Base-by-base conservation (phyloP, 1,284 basidiomycete genomes). In the Naganishia sp. region DNA sequence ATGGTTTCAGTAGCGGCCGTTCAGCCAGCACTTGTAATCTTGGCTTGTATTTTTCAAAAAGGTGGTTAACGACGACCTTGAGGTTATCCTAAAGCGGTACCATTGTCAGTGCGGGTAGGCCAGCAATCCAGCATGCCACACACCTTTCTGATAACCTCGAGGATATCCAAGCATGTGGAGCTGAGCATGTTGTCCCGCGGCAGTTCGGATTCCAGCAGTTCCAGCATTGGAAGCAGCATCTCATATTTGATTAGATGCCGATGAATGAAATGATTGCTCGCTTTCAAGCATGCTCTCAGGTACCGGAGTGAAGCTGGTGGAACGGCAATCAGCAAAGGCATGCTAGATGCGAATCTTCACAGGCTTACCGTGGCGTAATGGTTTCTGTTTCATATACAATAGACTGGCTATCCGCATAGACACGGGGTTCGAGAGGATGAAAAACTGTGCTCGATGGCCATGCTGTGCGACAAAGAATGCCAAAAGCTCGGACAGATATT, bases 101-200 rank as follows among this genome's bases (percentile, higher is more conserved):
- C 36, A 46, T 49, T 48, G 42, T 45, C n/a, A 50, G 15, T 23
- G 36, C 59, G 55, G 42, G 64, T 25, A 57, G 52, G 45, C 1
- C 50, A 23, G 28, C 65, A 28, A 46, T 31, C 23, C 15, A 44
- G n/a, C 13, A 28, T n/a, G n/a, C 33, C 15, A 77, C 85, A 70
- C 69, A 94, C 93, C 82, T 86, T 86, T 67, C 90, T 87, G 77
- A 98, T 90, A 70, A 86, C 84, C 73, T 99, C 95, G 74, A 99
- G 92, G 70, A 92, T 90, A 76, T 99, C 95, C 74, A 96, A 88
- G 81, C 92, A 97, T 21, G 94, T 91, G 70, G 93, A 94, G 73
- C 88, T 90, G 53, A 99, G 83, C 70, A 99, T 84, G 78, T 95
- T 99, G 79, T 99, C 95, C 67, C 90, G 84, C 54, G 84, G 83